These are phyloP conservation scores for Leptodermis oblonga DNA, from an alignment of 257 asterid genomes.

Conservation along the genomic window DNA sequence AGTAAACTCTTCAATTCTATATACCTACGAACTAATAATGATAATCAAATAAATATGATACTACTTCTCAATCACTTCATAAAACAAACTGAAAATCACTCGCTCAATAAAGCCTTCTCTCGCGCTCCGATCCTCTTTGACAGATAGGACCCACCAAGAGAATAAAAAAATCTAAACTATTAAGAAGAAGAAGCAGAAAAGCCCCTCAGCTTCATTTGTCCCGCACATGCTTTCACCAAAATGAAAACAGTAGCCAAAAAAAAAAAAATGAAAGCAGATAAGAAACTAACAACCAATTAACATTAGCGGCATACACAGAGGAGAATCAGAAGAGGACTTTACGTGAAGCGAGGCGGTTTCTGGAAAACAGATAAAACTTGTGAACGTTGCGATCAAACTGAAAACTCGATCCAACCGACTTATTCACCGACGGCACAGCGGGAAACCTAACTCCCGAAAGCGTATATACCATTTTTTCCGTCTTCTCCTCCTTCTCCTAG, in stretches of 20 bases:
- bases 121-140: not conserved
- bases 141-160: not conserved
- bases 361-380: constrained; percentile 28
- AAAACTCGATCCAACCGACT: constrained; percentile 34
- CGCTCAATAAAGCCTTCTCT: not conserved
- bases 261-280: not conserved
- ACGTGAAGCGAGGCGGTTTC: constrained; percentile 44
- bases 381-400: constrained; percentile 26
- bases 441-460: constrained; percentile 63
- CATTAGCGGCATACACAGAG: not conserved
- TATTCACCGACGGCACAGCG: constrained; percentile 44
- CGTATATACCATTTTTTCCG: constrained; percentile 56
- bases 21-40: not conserved
- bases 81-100: not conserved
- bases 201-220: not conserved
- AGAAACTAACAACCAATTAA: not conserved
- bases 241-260: not conserved
- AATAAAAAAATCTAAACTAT: not conserved
- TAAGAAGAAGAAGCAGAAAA: not conserved
- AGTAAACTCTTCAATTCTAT: not conserved
- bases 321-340: not conserved
- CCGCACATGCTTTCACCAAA: not conserved
- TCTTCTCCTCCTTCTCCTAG: not conserved
- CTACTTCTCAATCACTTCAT: not conserved
- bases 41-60: not conserved